These are phyloP conservation scores for Rostrohypoxylon terebratum DNA, from an alignment of 495 filamentous ascomycete species.

Conservation along the genomic window DNA sequence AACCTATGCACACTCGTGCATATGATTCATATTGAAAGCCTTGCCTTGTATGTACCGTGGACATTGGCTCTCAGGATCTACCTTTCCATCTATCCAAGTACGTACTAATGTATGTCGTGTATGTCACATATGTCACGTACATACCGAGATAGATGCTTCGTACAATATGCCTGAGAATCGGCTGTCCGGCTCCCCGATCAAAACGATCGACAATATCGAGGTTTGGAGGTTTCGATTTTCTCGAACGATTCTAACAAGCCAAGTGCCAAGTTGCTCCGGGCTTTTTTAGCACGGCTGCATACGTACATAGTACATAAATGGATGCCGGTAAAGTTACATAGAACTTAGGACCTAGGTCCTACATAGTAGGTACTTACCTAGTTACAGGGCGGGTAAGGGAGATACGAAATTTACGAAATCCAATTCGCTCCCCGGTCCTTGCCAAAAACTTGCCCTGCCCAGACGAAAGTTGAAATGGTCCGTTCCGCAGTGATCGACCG, in stretches of 20 bases:
- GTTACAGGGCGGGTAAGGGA: neutral
- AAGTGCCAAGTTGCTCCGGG: neutral
- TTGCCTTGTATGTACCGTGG: slow-evolving; percentile 5
- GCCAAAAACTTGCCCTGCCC: slow-evolving; percentile 3
- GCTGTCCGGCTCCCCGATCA: neutral
- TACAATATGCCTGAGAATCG: slow-evolving; percentile 4
- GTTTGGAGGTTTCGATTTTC: slow-evolving; percentile 4
- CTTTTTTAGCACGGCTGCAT: neutral
- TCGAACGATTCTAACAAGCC: slow-evolving; percentile 12
- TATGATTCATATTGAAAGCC: slow-evolving; percentile 30
- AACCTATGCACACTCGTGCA: slow-evolving; percentile 31
- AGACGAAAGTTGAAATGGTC: slow-evolving; percentile 33
- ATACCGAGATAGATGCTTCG: neutral
- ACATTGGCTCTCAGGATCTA: neutral
- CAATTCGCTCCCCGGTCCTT: slow-evolving; percentile 22
- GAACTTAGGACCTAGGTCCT: no score
- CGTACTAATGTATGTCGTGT: neutral
- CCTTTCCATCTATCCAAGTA: neutral
- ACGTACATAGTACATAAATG: slow-evolving; percentile 5
- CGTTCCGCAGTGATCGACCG: slow-evolving; percentile 43
- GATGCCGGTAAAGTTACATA: neutral
- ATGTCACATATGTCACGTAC: slow-evolving; percentile 7
- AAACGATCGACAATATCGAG: neutral
- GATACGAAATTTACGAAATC: slow-evolving; percentile 35
- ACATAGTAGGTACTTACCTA: no score